A percentile compares a stretch with the other conserved stretches of the same genome.
Conservation (phyloP, 2,329 filamentous ascomycete species). For the Exophiala dermatitidis region DNA sequence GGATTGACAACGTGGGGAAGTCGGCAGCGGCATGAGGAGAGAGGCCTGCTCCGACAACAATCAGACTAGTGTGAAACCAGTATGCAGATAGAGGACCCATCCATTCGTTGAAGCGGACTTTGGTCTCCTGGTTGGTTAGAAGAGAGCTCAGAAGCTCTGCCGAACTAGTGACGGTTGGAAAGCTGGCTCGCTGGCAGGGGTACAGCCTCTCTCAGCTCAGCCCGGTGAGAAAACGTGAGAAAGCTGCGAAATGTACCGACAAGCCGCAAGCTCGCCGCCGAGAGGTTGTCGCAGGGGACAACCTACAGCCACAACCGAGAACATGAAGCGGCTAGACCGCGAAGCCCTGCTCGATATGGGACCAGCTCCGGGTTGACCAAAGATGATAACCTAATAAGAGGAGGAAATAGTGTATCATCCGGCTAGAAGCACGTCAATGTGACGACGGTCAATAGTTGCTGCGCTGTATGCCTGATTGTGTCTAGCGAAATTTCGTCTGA, state of each 20-base stretch:
- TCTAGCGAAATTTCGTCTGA: not conserved
- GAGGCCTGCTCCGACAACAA: slow-evolving; percentile 13
- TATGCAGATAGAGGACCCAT: slow-evolving; percentile 5
- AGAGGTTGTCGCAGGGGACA: not conserved
- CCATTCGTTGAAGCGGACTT: not conserved
- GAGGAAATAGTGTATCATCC: slow-evolving; percentile 13
- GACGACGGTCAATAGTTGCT: no score
- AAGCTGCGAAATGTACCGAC: no score
- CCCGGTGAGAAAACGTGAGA: no score
- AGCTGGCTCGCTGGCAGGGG: no score
- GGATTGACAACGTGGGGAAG: slow-evolving; percentile 8
- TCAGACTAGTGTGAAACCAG: slow-evolving; percentile 19
- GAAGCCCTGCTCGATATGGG: slow-evolving; percentile 14
- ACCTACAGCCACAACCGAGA: slow-evolving; percentile 15
- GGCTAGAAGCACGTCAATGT: no score
- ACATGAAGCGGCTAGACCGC: slow-evolving; percentile 17
- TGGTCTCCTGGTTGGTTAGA: not conserved
- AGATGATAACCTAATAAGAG: not conserved
- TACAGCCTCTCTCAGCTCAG: no score
- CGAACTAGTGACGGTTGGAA: not conserved
- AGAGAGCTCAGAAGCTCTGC: not conserved
- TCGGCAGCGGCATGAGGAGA: not conserved
- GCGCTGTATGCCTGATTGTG: not conserved
- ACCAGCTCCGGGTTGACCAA: slow-evolving; percentile 2
- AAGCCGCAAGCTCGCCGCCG: no score